A percentile compares a stretch with the other conserved stretches of the same genome.
Conservation (phyloP, 805 yeast genomes). For the Teunomyces tritomae region DNA sequence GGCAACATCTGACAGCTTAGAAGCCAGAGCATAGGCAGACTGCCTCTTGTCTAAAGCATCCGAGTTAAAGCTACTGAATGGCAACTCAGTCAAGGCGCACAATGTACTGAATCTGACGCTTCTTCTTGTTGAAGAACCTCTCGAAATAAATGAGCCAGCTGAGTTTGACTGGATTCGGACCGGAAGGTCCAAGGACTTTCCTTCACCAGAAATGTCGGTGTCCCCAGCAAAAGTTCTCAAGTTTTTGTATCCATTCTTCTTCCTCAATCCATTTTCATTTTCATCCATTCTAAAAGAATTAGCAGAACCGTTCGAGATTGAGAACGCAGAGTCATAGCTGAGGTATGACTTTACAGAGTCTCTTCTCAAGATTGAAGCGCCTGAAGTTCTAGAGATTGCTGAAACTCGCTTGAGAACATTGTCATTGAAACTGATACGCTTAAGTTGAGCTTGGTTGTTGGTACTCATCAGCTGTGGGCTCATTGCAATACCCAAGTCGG, state of each 20-base stretch:
- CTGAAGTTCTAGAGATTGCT: slow-evolving; percentile 28
- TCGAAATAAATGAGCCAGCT: slow-evolving; percentile 19
- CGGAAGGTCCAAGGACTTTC: slow-evolving; percentile 11
- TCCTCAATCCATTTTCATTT: slow-evolving; percentile 32
- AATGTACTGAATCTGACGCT: slow-evolving; percentile 37
- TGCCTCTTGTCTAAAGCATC: slow-evolving; percentile 8
- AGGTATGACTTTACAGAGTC: slow-evolving; percentile 50
- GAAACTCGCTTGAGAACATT: slow-evolving; percentile 16
- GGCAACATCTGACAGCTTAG: slow-evolving; percentile 26
- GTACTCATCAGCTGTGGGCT: slow-evolving; percentile 33
- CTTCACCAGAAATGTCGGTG: slow-evolving; percentile 3
- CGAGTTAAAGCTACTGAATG: slow-evolving; percentile 21
- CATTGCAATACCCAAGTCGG: slow-evolving; percentile 41
- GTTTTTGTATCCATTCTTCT: slow-evolving; percentile 50
- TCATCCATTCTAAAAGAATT: slow-evolving; percentile 13
- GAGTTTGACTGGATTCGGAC: slow-evolving; percentile 13
- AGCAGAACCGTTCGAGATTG: slow-evolving; percentile 26
- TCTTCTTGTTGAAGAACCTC: slow-evolving; percentile 23
- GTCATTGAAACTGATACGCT: slow-evolving; percentile 26
- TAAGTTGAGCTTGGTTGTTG: slow-evolving; percentile 8
- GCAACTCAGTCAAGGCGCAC: slow-evolving; percentile 39
- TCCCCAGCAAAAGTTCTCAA: slow-evolving; percentile 36
- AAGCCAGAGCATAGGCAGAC: slow-evolving; percentile 12
- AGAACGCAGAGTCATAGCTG: slow-evolving; percentile 59
- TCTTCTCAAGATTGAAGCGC: slow-evolving; percentile 30